Conservation (phyloP, 352 stramenopile genomes). For the Phytopythium aichiense region DNA sequence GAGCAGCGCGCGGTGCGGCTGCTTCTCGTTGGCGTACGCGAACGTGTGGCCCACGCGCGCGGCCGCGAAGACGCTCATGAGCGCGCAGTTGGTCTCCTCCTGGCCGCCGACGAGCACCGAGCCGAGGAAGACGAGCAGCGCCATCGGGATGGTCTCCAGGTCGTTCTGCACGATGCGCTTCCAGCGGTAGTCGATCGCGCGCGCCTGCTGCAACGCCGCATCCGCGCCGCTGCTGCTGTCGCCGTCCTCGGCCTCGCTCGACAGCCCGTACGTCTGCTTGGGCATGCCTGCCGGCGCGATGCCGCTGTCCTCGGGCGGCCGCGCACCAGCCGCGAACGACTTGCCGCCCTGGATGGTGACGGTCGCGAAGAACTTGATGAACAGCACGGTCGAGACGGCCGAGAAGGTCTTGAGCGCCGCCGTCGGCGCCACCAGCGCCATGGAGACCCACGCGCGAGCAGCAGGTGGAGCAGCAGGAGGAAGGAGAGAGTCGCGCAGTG, state of each 20-base stretch:
- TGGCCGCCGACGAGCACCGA: constrained; percentile 34
- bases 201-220: constrained; percentile 9
- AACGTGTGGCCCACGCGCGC: constrained; percentile 29
- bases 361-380: constrained; percentile 31
- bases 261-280: constrained; percentile 30
- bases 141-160: constrained; percentile 30
- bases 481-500: too few relatives aligned
- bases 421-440: constrained; percentile 17
- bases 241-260: constrained; percentile 13
- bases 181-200: constrained; percentile 37
- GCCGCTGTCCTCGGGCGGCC: constrained; percentile 29
- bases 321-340: constrained; percentile 30
- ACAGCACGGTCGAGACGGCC: constrained; percentile 24
- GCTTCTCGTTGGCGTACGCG: constrained; percentile 28
- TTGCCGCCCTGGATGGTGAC: constrained; percentile 28
- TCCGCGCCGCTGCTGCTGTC: constrained; percentile 9
- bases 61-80: constrained; percentile 30
- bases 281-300: constrained; percentile 20
- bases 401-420: constrained; percentile 31
- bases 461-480: neutral
- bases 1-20: constrained; percentile 28
- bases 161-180: constrained; percentile 44
- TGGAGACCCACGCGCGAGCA: neutral
- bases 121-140: constrained; percentile 33
- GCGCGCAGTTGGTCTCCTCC: constrained; percentile 33